A percentile compares a stretch with the other conserved stretches of the same genome.
phyloP scores from a whole-genome alignment of 1,284 basidiomycete genomes.

The Heterobasidion occidentale region DNA sequence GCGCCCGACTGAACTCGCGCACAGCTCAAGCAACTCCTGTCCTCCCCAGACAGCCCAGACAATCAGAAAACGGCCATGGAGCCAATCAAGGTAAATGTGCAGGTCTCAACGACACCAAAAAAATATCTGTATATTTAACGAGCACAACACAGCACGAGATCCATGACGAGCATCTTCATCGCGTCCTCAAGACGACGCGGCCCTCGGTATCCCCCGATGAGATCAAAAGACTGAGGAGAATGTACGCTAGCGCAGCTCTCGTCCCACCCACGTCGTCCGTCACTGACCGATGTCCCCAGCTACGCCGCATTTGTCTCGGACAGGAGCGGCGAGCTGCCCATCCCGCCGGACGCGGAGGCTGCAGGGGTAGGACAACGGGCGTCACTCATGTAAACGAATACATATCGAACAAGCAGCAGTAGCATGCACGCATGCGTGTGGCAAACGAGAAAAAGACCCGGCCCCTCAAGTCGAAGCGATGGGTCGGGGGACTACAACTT shows the following conservation, averaged over 20 bases:
- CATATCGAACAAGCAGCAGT: too few relatives aligned
- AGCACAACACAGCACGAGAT: conserved; percentile 43
- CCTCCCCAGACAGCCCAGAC: neutral
- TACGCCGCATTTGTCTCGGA: conserved; percentile 65
- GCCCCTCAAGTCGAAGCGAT: neutral
- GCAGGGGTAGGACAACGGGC: conserved; percentile 61
- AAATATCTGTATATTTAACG: neutral
- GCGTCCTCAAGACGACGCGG: conserved; percentile 60
- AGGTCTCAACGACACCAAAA: too few relatives aligned
- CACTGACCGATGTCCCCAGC: conserved; percentile 26
- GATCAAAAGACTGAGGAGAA: conserved; percentile 53
- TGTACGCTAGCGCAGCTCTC: conserved; percentile 43
- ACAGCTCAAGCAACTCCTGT: neutral
- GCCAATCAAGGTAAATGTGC: neutral
- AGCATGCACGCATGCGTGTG: too few relatives aligned
- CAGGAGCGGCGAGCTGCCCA: conserved; percentile 55
- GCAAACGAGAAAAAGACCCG: neutral
- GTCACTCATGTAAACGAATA: conserved; percentile 40
- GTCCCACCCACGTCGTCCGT: neutral
- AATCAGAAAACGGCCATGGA: neutral
- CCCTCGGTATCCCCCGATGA: conserved; percentile 82
- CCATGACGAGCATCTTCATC: conserved; percentile 49
- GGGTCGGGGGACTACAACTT: conserved; percentile 47
- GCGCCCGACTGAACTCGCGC: neutral
- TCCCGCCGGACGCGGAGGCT: conserved; percentile 54